Base-by-base conservation (phyloP, 495 filamentous ascomycete genomes). In the Aspergillus saccharolyticus region DNA sequence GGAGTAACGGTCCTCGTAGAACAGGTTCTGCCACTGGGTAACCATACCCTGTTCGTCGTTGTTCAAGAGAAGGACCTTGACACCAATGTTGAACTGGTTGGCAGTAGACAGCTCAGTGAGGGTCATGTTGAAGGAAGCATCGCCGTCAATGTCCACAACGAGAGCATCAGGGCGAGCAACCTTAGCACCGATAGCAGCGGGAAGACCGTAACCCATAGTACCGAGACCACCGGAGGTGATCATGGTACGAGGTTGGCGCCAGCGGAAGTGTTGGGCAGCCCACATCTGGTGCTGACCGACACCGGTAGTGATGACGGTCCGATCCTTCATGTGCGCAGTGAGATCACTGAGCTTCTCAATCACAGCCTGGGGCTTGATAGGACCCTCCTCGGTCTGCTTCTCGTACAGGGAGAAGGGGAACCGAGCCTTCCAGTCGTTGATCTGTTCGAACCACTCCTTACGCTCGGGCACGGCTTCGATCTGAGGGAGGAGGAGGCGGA, bases 251-350 rank as follows among this genome's bases (percentile, higher is more conserved):
- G 93, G 92, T 63, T 91, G 73, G 30, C 89, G 80, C 91, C 93
- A 97, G 58, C 91, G 85, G 82, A 89, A 96, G 74, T 96, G 90
- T 72, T 96, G 92, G 14, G 91, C 92, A 20, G 89, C 78, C 92
- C 92, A 96, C 93, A 97, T 96, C 75, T 97, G 93, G 73, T 97
- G 92, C 70, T 97, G 92, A 46, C 92, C 92, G 43, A 97, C 91
- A 66, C 92, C 92, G 5, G 92, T 96, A 12, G 90, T 74, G 68
- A 97, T 94, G 66, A 94, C 83, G 14, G 89, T 94, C 53, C 83
- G 75, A 12, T 93, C 77, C 67, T 96, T 94, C 55, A 85, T 83
- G 60, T 83, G 63, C 2, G 81, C 84, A 1, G 88, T 90, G 17
- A 91, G 76, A 21, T 87, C 81, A 67, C 83, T 89, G 42, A 97